Evolutionary conservation across 2,329 filamentous ascomycete species (phyloP), one percentile per base, ranked within the genome.

Genomic region (Talaromyces sp.): DNA sequence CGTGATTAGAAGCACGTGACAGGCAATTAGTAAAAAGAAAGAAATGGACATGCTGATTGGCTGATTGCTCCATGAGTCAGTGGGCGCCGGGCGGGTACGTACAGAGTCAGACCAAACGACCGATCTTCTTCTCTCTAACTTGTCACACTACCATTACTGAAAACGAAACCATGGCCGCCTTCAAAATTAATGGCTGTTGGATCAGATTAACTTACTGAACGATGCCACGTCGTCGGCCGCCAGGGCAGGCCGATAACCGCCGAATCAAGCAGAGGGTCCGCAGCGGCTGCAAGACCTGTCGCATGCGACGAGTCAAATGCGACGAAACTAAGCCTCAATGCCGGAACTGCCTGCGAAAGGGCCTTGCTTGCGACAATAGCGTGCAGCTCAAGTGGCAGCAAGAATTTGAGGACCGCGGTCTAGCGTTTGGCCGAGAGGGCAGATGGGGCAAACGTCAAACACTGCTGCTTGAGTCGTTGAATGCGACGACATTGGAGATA

Each of bases 341-440:
- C 35, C 59, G 36, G 1, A 64, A 62, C 39, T 65, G 63, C 45
- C 25, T 60, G 9, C 53, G 61, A 43, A 52, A 57, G 56, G 63
- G 62, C 17, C 61, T 61, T 6, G 8, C n/a, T 2, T 66, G 64
- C 46, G 51, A 59, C 13, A 66, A 51, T 45, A 54, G 39, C 9
- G 37, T 60, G 15, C 46, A 51, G 33, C 55, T 73, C 11, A 73
- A 73, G 64, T 73, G 71, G 71, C 66, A 73, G 60, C 69, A 70
- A 2, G 75, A 77, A 57, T 77, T 75, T 60, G 63, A 62, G 53
- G 73, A 67, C 53, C 72, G 72, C 8, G 75, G 75, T 10, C 62
- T 75, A 53, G 75, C 75, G 5, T 77, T 77, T 64, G 75, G 75
- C 4, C 67, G 75, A 53, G 65, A 73, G 22, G 75, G 75, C 36